phyloP scores from a whole-genome alignment of 2,329 filamentous ascomycete genomes.

The Bipolaris oryzae region DNA sequence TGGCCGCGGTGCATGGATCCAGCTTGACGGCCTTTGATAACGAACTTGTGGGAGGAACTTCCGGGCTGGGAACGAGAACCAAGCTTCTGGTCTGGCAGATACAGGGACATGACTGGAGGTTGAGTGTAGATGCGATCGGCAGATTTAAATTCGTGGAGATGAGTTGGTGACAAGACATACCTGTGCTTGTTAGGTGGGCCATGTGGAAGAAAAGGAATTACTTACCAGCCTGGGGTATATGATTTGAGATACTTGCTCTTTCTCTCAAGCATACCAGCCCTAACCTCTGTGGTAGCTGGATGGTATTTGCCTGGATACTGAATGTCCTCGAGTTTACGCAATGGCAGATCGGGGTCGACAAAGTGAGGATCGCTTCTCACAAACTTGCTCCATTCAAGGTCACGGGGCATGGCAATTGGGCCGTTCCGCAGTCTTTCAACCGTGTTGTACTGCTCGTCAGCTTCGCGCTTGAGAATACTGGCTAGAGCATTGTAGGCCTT shows the following conservation, averaged over 20 bases:
- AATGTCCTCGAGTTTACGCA: conserved; percentile 80
- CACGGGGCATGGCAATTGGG: conserved; percentile 90
- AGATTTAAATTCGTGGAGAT: conserved; percentile 99
- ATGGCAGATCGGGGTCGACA: conserved; percentile 79
- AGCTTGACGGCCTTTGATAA: conserved; percentile 94
- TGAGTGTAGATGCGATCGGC: conserved; percentile 83
- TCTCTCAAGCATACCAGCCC: conserved; percentile 88
- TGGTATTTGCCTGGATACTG: conserved; percentile 91
- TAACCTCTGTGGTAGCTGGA: conserved; percentile 80
- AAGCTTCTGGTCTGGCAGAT: conserved; percentile 91
- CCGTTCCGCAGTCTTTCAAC: conserved; percentile 83
- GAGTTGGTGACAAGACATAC: conserved; percentile 95
- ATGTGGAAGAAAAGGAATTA: conserved; percentile 13
- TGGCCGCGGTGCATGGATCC: conserved; percentile 86
- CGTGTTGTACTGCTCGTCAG: conserved; percentile 77
- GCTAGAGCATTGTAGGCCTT: conserved; percentile 96
- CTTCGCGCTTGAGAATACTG: conserved; percentile 87
- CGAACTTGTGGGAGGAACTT: conserved; percentile 94
- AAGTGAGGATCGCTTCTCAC: conserved; percentile 82
- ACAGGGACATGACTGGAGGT: conserved; percentile 93
- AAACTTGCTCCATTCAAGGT: conserved; percentile 87
- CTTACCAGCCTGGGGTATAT: conserved; percentile 92
- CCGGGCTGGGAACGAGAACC: conserved; percentile 84
- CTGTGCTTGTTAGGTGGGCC: conserved; percentile 52
- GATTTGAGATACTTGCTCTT: conserved; percentile 99